phyloP scores from a whole-genome alignment of 441 rosid species.

The Aquilaria agallochum region DNA sequence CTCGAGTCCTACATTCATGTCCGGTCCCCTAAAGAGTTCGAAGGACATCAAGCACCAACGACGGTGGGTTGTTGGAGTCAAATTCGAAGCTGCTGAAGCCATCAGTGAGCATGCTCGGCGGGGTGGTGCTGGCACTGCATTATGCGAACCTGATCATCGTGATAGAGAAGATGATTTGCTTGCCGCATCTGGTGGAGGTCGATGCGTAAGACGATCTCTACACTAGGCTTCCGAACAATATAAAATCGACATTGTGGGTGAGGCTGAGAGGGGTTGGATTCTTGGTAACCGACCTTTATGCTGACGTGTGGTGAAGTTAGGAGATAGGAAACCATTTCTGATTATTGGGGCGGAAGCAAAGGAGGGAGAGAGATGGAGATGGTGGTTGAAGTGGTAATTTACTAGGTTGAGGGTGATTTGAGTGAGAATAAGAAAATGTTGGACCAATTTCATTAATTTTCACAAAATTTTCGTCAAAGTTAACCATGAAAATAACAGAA shows the following conservation, averaged over 20 bases:
- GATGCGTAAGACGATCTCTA: constrained; percentile 90
- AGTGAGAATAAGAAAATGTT: too few species aligned
- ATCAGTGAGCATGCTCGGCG: constrained; percentile 66
- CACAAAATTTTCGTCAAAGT: too few species aligned
- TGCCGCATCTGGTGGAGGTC: constrained; percentile 18
- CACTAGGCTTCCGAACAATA: constrained; percentile 70
- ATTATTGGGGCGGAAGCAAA: too few species aligned
- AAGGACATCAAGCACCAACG: constrained; percentile 14
- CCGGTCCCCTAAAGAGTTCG: constrained; percentile 32
- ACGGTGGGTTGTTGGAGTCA: constrained; percentile 50
- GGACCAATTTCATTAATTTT: too few species aligned
- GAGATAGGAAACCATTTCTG: constrained; percentile 42
- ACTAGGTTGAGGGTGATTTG: too few species aligned
- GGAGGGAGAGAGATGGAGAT: too few species aligned
- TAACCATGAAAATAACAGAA: too few species aligned
- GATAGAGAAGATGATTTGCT: constrained; percentile 84
- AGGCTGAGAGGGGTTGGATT: constrained; percentile 76
- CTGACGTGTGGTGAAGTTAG: constrained; percentile 77
- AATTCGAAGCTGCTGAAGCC: constrained; percentile 19
- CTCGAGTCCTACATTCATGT: constrained; percentile 25
- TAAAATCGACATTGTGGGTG: constrained; percentile 51
- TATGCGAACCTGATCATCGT: constrained; percentile 79
- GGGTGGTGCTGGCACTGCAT: constrained; percentile 74
- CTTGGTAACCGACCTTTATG: constrained; percentile 57
- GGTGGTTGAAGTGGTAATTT: too few species aligned